These are phyloP conservation scores for Parmales sp. DNA, from an alignment of 108 stramenopile genomes.

Conservation along the genomic window DNA sequence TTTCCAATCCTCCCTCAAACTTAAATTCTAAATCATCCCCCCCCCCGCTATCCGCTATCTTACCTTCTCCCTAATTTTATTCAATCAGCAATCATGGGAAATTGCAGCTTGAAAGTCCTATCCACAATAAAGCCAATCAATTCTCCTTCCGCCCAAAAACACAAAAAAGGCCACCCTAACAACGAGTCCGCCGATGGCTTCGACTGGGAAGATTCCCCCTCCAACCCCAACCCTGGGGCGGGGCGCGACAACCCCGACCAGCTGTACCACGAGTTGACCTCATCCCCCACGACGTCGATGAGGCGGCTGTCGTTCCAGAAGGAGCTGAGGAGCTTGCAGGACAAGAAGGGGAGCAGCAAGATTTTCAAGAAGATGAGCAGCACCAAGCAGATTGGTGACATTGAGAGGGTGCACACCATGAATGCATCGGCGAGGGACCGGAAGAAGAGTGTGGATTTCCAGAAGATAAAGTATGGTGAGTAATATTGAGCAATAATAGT, in stretches of 20 bases:
- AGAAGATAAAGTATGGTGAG: background rate
- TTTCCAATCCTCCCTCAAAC: no score
- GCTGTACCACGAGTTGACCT: background rate
- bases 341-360: slow-evolving; percentile 7
- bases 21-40: no score
- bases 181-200: background rate
- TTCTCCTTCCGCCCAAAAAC: background rate
- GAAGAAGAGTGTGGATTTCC: background rate
- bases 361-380: background rate
- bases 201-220: background rate
- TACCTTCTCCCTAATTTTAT: no score
- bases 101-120: no score
- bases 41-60: no score
- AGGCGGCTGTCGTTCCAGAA: slow-evolving; percentile 2
- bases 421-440: background rate
- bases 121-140: no score
- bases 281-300: background rate
- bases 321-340: slow-evolving; percentile 1
- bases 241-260: background rate
- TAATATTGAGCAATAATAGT: background rate
- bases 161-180: background rate
- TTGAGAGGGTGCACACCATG: background rate
- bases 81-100: no score
- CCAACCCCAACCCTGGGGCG: background rate
- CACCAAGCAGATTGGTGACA: background rate